A percentile compares a stretch with the other conserved stretches of the same genome.
Evolutionary conservation across 768 basidiomycete species (phyloP).

Genomic region (Amanita pseudoporphyria): DNA sequence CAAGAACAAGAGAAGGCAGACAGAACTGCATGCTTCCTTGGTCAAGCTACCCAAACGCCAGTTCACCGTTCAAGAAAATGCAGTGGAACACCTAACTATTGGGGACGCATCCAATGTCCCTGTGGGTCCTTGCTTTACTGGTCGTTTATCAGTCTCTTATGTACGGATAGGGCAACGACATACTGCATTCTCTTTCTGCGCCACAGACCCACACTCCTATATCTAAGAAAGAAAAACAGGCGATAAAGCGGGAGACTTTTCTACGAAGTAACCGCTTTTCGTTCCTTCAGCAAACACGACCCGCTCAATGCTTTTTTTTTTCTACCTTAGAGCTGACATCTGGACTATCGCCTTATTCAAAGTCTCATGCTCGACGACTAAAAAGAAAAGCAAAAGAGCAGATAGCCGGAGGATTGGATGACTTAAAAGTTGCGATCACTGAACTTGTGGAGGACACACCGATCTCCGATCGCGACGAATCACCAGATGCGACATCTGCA

Average conservation of each 20-base stretch:
- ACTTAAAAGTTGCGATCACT: conserved; percentile 45
- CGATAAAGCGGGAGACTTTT: conserved; percentile 58
- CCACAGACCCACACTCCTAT: conserved; percentile 17
- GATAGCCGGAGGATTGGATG: conserved; percentile 38
- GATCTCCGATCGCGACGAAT: conserved; percentile 12
- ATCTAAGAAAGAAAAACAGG: conserved; percentile 62
- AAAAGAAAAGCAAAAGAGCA: conserved; percentile 64
- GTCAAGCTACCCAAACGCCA: conserved; percentile 37
- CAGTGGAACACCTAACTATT: conserved; percentile 37
- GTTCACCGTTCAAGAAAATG: conserved; percentile 40
- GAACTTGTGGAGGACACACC: conserved; percentile 33
- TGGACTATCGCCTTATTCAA: conserved; percentile 50
- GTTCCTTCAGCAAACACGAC: background rate
- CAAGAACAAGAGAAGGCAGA: conserved; percentile 34
- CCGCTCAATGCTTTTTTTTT: background rate
- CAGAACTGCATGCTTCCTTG: conserved; percentile 39
- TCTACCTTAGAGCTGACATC: conserved; percentile 29
- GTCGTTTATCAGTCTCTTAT: background rate
- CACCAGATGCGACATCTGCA: conserved; percentile 11
- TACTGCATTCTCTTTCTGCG: conserved; percentile 23
- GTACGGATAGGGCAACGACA: conserved; percentile 8
- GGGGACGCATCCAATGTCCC: conserved; percentile 31
- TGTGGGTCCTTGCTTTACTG: conserved; percentile 23
- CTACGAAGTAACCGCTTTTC: conserved; percentile 40
- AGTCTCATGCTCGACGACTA: conserved; percentile 58